Conservation (phyloP, 2,329 filamentous ascomycete genomes). For the Cladorrhinum sp. region DNA sequence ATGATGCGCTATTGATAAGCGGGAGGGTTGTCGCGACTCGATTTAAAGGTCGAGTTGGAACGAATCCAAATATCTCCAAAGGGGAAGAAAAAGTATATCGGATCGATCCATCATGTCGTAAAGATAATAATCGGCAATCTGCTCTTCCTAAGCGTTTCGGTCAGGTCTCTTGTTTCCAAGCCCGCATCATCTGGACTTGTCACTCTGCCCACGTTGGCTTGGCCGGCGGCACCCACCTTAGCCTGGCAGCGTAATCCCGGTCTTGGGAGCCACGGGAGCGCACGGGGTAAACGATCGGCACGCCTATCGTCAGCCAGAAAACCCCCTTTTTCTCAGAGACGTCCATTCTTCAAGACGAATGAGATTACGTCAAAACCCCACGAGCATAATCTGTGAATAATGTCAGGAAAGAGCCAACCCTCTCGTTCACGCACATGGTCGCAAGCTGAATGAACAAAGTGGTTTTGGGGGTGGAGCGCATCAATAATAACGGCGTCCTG, state of each 20-base stretch:
- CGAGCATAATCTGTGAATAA: slow-evolving; percentile 31
- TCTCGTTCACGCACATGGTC: too few relatives aligned
- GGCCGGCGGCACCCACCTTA: slow-evolving; percentile 13
- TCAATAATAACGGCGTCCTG: slow-evolving; percentile 8
- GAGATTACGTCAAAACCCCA: slow-evolving; percentile 37
- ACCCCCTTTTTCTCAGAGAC: slow-evolving; percentile 4
- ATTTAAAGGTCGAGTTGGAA: neutral
- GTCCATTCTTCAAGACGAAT: slow-evolving; percentile 33
- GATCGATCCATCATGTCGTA: slow-evolving; percentile 1
- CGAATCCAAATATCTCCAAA: neutral
- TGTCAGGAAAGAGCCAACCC: too few relatives aligned
- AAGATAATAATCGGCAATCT: neutral
- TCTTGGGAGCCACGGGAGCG: slow-evolving; percentile 6
- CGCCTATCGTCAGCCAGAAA: slow-evolving; percentile 4
- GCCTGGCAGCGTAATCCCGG: slow-evolving; percentile 22
- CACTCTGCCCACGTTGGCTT: slow-evolving; percentile 12
- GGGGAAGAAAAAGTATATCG: slow-evolving; percentile 4
- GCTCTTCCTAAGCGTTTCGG: slow-evolving; percentile 4
- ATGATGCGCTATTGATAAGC: neutral
- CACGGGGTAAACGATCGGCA: slow-evolving; percentile 20
- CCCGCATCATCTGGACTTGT: slow-evolving; percentile 13
- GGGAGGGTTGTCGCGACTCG: neutral
- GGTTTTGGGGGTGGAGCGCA: neutral
- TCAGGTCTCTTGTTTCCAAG: slow-evolving; percentile 8
- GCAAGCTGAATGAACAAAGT: slow-evolving; percentile 1